Evolutionary conservation across 805 yeast species (phyloP).

Genomic region (Sungouiozyma intestinalis): DNA sequence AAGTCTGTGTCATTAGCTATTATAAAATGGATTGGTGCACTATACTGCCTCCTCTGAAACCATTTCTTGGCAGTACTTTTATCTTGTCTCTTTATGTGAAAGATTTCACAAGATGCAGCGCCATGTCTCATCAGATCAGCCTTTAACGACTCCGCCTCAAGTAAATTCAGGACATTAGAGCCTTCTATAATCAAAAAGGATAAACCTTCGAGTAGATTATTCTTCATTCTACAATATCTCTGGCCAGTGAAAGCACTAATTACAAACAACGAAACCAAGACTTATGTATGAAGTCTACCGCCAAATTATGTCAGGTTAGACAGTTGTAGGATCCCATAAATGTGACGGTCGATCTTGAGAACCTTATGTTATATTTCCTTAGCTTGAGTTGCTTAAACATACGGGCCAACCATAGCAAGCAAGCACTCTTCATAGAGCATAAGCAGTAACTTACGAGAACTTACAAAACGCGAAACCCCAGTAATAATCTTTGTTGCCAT

Average conservation of each 20-base stretch:
- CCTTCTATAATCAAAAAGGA: background rate
- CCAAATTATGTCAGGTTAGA: too few species aligned
- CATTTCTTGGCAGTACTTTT: conserved; percentile 4
- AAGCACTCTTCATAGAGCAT: too few species aligned
- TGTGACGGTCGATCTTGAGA: too few species aligned
- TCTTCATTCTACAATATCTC: too few species aligned
- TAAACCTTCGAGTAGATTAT: background rate
- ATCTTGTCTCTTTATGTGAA: background rate
- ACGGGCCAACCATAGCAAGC: too few species aligned
- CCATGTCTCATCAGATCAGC: background rate
- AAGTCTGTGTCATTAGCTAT: conserved; percentile 16
- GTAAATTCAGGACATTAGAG: background rate
- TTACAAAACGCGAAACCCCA: background rate
- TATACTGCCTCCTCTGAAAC: conserved; percentile 10
- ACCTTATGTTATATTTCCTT: too few species aligned
- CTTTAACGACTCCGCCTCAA: background rate
- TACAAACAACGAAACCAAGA: too few species aligned
- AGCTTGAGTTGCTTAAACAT: too few species aligned
- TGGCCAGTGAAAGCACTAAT: too few species aligned
- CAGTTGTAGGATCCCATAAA: too few species aligned
- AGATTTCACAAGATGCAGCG: background rate
- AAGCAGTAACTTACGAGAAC: too few species aligned
- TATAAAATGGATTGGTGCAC: conserved; percentile 16
- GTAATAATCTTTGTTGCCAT: background rate
- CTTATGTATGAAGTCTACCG: too few species aligned